Percentiles rank a stretch among this genome's conserved stretches.
These are phyloP conservation scores for Podospora pseudoanserina DNA, from an alignment of 495 filamentous ascomycete species.

Conservation along the genomic window DNA sequence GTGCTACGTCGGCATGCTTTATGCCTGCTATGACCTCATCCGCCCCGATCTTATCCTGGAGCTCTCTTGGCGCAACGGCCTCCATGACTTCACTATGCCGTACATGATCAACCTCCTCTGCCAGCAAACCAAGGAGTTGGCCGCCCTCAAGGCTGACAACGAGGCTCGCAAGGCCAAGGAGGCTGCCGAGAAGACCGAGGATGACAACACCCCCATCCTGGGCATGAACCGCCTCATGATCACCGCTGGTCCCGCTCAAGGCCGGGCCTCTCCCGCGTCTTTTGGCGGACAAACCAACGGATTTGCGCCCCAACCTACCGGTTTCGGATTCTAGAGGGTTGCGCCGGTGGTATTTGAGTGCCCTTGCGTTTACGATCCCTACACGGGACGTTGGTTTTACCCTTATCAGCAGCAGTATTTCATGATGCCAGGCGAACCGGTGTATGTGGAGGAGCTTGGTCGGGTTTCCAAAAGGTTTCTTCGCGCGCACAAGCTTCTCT, in stretches of 20 bases:
- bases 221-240: slow-evolving; percentile 92
- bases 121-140: slow-evolving; percentile 83
- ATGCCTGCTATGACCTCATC: slow-evolving; percentile 97
- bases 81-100: slow-evolving; percentile 98
- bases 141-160: slow-evolving; percentile 87
- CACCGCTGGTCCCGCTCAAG: slow-evolving; percentile 75
- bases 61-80: slow-evolving; percentile 92
- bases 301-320: slow-evolving; percentile 75
- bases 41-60: slow-evolving; percentile 89
- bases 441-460: slow-evolving; percentile 14
- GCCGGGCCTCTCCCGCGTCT: slow-evolving; percentile 54
- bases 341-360: slow-evolving; percentile 22
- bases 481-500: no score
- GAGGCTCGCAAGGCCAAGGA: slow-evolving; percentile 93
- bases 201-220: slow-evolving; percentile 91
- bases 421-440: slow-evolving; percentile 8
- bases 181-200: slow-evolving; percentile 77
- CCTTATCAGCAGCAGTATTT: slow-evolving; percentile 14
- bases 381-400: slow-evolving; percentile 20
- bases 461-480: neutral
- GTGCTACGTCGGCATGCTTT: slow-evolving; percentile 99
- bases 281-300: slow-evolving; percentile 70
- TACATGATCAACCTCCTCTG: slow-evolving; percentile 98
- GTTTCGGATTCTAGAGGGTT: slow-evolving; percentile 51
- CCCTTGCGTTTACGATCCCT: slow-evolving; percentile 27